Base-by-base conservation (phyloP, 2,329 filamentous ascomycete genomes). In the Pseudofabraea citricarpa region DNA sequence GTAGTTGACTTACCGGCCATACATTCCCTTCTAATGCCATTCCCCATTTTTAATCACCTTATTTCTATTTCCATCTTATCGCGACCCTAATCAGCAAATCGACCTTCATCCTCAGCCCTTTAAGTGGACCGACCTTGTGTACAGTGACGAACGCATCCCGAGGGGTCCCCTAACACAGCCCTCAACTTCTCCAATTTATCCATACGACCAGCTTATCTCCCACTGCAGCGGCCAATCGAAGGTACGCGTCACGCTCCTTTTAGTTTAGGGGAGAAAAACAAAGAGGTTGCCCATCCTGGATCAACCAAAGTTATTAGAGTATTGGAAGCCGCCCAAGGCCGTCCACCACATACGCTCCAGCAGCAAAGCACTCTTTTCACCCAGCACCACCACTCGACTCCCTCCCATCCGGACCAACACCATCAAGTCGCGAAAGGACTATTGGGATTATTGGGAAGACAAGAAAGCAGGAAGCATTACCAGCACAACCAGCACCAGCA, bases 301-400 rank as follows among this genome's bases (percentile, higher is more conserved):
- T 22, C 43, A 45, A 47, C 43, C 29, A 43, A 29, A 44, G 38
- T 48, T 49, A 1, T 32, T 56, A 5, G 53, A 56, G 27, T 56
- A 56, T 32, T 56, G 53, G 53, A 53, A 52, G 41, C 53, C 53
- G 6, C 52, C 52, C 7, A 56, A 53, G 36, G 41, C 47, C 10
- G 52, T 54, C 21, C 48, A 41, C 10, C 50, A 56, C 32, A 48
- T 51, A 32, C 52, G 50, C 18, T 39, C 46, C 3, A 49, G 43
- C 21, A 54, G 50, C 29, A 48, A 43, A 39, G 18, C 37, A 15
- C 26, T 48, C n/a, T 46, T 47, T n/a, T 40, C 46, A 3, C 19
- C 35, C 40, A 10, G 35, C 26, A 13, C 26, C 18, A 47, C 38
- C 18, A 19, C 20, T 16, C 37, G n/a, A 3, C 16, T 40, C 9